These are phyloP conservation scores for Perkinsus olseni DNA, from an alignment of 169 alveolate genomes.

Conservation along the genomic window DNA sequence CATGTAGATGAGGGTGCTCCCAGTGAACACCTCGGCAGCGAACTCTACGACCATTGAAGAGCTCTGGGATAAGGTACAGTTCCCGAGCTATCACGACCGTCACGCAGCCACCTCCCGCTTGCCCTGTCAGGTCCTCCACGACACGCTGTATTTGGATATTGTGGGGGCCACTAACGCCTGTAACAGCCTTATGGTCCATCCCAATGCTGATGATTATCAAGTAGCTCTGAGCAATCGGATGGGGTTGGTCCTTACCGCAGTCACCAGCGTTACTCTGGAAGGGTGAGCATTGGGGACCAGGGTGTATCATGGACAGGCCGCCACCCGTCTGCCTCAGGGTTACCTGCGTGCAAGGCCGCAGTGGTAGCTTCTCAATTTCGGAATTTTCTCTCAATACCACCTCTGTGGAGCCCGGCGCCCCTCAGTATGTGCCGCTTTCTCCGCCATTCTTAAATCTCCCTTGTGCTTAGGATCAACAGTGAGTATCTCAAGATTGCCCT, in stretches of 20 bases:
- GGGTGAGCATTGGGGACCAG: neutral
- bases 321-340: neutral
- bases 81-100: no score
- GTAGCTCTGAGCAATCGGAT: neutral
- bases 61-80: neutral
- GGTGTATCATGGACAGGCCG: neutral
- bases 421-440: neutral
- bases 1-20: neutral
- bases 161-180: neutral
- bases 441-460: neutral
- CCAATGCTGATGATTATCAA: neutral
- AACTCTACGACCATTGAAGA: neutral
- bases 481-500: neutral
- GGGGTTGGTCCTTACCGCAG: neutral
- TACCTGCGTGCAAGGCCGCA: neutral
- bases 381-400: neutral
- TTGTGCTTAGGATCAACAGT: neutral
- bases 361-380: neutral
- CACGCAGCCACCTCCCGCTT: no score
- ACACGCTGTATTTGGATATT: neutral
- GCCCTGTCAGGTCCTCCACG: neutral
- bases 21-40: neutral
- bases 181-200: neutral
- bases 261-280: neutral
- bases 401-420: neutral